phyloP scores from a whole-genome alignment of 2,329 filamentous ascomycete genomes.

The Chrysoporthe cubensis region DNA sequence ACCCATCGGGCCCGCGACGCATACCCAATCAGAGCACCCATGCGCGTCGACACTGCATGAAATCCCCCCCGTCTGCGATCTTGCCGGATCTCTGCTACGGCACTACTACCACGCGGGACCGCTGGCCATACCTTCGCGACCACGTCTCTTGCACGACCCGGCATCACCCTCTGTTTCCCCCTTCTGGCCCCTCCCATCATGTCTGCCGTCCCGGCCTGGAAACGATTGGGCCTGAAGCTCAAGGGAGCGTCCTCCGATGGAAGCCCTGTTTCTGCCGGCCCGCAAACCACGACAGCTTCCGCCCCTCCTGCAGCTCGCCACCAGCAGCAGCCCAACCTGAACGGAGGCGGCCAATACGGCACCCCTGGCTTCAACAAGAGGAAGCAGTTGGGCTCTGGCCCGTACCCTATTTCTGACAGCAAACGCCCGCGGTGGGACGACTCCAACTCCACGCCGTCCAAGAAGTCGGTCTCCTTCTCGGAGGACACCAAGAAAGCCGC shows the following conservation, averaged over 20 bases:
- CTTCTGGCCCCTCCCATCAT: conserved; percentile 41
- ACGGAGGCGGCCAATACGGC: conserved; percentile 31
- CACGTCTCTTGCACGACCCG: conserved; percentile 26
- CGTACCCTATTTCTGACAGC: conserved; percentile 33
- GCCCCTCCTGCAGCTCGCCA: conserved; percentile 31
- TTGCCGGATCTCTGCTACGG: conserved; percentile 10
- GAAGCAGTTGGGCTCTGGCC: conserved; percentile 51
- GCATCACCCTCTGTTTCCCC: conserved; percentile 23
- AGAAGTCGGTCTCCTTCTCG: conserved; percentile 56
- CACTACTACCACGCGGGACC: conserved; percentile 5
- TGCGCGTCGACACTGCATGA: conserved; percentile 23
- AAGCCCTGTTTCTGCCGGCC: conserved; percentile 35
- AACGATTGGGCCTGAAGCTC: conserved; percentile 66
- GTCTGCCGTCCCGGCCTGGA: conserved; percentile 61
- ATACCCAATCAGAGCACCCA: conserved; percentile 25
- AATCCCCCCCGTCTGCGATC: conserved; percentile 11
- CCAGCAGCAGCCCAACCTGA: conserved; percentile 35
- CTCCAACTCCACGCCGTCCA: conserved; percentile 32
- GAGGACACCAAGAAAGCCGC: conserved; percentile 44
- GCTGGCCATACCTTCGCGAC: conserved; percentile 25
- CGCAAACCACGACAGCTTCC: conserved; percentile 30
- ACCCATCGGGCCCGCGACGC: conserved; percentile 12
- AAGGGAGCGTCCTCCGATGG: conserved; percentile 49
- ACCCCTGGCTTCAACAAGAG: conserved; percentile 49
- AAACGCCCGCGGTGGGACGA: conserved; percentile 41